phyloP scores from a whole-genome alignment of 192 early-diverging fungal genomes.

The Entomortierella lignicola region DNA sequence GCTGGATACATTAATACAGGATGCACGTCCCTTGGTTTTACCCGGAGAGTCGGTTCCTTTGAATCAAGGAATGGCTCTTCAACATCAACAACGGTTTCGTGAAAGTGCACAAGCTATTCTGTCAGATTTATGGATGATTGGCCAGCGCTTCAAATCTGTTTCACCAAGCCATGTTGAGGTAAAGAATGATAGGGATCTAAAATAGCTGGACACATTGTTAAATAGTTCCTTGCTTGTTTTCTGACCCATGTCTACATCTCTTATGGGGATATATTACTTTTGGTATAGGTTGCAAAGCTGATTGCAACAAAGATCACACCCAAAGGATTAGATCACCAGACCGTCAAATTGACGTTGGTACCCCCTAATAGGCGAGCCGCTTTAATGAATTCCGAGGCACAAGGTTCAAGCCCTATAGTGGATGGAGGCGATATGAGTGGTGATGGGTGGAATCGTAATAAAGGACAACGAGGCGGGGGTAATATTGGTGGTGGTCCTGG shows the following conservation, averaged over 20 bases:
- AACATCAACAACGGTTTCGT: slow-evolving; percentile 15
- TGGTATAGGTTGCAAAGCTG: slow-evolving; percentile 24
- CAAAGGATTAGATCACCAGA: slow-evolving; percentile 42
- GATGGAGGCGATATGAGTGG: slow-evolving; percentile 18
- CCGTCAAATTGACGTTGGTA: slow-evolving; percentile 33
- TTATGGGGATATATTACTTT: too few relatives aligned
- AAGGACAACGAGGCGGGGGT: slow-evolving; percentile 10
- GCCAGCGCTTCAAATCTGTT: slow-evolving; percentile 47
- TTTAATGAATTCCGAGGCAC: background rate
- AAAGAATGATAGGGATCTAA: too few relatives aligned
- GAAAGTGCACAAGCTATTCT: slow-evolving; percentile 40
- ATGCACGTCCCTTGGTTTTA: slow-evolving; percentile 26
- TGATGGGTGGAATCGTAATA: slow-evolving; percentile 18
- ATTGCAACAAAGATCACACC: slow-evolving; percentile 46
- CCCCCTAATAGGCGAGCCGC: slow-evolving; percentile 25
- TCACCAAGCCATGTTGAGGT: slow-evolving; percentile 33
- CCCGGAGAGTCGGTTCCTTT: slow-evolving; percentile 17
- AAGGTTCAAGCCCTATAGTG: slow-evolving; percentile 7
- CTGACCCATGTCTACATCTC: too few relatives aligned
- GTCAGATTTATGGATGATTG: slow-evolving; percentile 50
- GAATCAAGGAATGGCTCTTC: background rate
- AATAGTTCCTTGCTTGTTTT: too few relatives aligned
- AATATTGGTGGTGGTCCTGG: slow-evolving; percentile 19
- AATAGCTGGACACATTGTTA: too few relatives aligned
- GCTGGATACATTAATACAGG: slow-evolving; percentile 28